Percentiles rank a stretch among this genome's conserved stretches.
phyloP scores from a whole-genome alignment of 2,329 filamentous ascomycete genomes.

The Hypoxylon rubiginosum region DNA sequence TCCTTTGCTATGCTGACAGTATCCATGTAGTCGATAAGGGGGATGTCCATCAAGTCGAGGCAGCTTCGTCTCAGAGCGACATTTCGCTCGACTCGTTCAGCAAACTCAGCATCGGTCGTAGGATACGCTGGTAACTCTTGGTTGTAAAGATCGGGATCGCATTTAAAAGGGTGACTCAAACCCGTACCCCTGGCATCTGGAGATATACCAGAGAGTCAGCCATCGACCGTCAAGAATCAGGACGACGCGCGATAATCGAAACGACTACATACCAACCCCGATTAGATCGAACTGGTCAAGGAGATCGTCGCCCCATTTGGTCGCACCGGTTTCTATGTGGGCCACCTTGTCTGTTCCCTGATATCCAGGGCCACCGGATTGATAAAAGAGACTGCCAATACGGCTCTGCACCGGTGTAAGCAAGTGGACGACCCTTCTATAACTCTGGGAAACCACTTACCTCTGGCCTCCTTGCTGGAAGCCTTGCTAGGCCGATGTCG shows the following conservation, averaged over 20 bases:
- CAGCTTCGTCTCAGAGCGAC: constrained; percentile 3
- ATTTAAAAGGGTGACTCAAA: constrained; percentile 8
- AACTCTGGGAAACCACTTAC: neutral
- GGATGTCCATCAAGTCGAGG: constrained; percentile 5
- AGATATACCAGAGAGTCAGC: too few relatives aligned
- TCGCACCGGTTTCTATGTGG: neutral
- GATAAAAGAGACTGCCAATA: constrained; percentile 13
- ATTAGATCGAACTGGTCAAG: constrained; percentile 18
- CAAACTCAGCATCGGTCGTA: neutral
- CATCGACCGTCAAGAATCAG: too few relatives aligned
- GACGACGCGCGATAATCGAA: too few relatives aligned
- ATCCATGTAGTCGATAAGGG: constrained; percentile 20
- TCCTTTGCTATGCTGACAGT: constrained; percentile 15
- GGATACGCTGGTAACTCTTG: neutral
- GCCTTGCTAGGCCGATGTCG: constrained; percentile 2
- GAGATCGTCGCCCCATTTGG: constrained; percentile 2
- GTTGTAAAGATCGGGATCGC: constrained; percentile 11
- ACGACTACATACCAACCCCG: neutral
- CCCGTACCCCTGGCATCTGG: constrained; percentile 1
- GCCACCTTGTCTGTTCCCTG: neutral
- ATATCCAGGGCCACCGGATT: constrained; percentile 12
- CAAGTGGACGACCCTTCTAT: neutral
- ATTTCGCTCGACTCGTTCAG: too few relatives aligned
- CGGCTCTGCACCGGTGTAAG: constrained; percentile 3
- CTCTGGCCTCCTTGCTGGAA: constrained; percentile 11